These are phyloP conservation scores for Globisporangium nunn DNA, from an alignment of 352 stramenopile species.

Conservation along the genomic window DNA sequence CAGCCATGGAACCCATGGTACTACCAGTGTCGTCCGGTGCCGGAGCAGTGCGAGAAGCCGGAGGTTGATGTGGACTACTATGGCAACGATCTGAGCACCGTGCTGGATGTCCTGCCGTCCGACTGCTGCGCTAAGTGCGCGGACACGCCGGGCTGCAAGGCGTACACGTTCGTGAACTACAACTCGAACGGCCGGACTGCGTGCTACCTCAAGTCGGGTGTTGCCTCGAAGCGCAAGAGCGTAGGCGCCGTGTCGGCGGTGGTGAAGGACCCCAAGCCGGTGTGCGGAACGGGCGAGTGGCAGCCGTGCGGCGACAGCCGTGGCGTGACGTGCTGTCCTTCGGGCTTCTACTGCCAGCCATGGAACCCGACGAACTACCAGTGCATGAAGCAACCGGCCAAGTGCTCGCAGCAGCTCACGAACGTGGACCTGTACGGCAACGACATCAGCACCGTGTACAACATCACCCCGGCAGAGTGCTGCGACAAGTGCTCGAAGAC, in stretches of 20 bases:
- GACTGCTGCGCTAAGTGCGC: constrained; percentile 40
- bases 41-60: constrained; percentile 2
- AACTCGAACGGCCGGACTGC: constrained; percentile 11
- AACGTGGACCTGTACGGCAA: constrained; percentile 31
- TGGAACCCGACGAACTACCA: constrained; percentile 42
- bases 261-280: constrained; percentile 5
- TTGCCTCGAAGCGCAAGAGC: background rate
- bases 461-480: constrained; percentile 13
- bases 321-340: constrained; percentile 23
- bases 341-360: constrained; percentile 35
- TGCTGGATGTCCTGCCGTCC: constrained; percentile 4
- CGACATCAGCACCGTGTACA: constrained; percentile 23
- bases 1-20: constrained; percentile 23
- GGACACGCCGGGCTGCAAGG: constrained; percentile 31
- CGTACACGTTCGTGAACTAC: constrained; percentile 44
- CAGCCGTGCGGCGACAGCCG: background rate
- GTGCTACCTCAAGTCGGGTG: constrained; percentile 12
- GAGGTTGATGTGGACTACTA: constrained; percentile 22
- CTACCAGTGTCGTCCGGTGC: constrained; percentile 4
- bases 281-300: background rate
- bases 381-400: constrained; percentile 19
- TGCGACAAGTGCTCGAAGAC: constrained; percentile 19
- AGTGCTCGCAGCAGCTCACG: constrained; percentile 27
- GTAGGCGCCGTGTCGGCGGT: constrained; percentile 3
- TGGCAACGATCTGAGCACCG: constrained; percentile 19